phyloP scores from a whole-genome alignment of 2,329 filamentous ascomycete species.

The Tolypocladium ovalisporum region DNA sequence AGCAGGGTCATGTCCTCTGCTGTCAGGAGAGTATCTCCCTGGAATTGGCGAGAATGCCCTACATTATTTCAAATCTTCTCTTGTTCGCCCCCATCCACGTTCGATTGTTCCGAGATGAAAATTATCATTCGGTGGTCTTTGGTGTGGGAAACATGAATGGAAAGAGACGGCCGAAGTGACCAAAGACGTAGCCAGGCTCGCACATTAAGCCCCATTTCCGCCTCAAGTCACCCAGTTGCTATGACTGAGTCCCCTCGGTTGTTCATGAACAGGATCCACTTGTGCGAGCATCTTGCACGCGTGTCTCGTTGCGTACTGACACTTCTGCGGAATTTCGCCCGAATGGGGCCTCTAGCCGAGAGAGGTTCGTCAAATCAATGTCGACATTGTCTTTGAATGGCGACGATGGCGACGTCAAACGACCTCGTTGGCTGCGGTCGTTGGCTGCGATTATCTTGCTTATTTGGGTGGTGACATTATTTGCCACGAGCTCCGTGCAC shows the following conservation, averaged over 20 bases:
- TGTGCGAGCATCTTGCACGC: neutral
- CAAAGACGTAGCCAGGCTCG: neutral
- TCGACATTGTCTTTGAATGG: neutral
- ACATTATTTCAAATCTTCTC: too few relatives aligned
- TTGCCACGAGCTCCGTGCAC: constrained; percentile 1
- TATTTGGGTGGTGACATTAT: neutral
- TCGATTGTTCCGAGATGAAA: too few relatives aligned
- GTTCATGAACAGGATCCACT: neutral
- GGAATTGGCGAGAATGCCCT: too few relatives aligned
- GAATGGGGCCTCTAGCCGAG: neutral
- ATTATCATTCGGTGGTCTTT: too few relatives aligned
- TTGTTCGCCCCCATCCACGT: too few relatives aligned
- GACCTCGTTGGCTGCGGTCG: neutral
- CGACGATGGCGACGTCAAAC: too few relatives aligned
- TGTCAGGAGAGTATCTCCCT: too few relatives aligned
- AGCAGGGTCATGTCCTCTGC: too few relatives aligned
- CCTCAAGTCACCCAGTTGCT: neutral
- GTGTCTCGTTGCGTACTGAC: neutral
- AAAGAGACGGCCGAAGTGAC: neutral
- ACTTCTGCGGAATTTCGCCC: neutral
- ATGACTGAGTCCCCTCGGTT: neutral
- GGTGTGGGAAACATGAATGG: too few relatives aligned
- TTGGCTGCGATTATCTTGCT: neutral
- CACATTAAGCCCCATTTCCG: neutral
- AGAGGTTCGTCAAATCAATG: neutral